Base-by-base conservation (phyloP, 352 stramenopile genomes). In the Peronospora destructor region DNA sequence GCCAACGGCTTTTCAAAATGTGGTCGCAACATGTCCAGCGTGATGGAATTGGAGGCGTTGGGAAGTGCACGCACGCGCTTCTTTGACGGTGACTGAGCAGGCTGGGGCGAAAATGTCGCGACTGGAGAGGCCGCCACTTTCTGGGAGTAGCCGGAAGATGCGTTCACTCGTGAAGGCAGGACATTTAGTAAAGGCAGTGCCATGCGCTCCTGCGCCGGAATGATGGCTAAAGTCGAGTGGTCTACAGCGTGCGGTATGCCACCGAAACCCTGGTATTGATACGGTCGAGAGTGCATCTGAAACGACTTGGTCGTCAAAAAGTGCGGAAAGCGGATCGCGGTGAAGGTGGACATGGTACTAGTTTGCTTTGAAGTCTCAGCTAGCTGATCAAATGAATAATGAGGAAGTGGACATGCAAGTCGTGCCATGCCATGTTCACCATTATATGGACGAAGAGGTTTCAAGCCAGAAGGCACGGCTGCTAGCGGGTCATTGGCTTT, bases 31-130 rank as follows among this genome's bases (percentile, higher is more conserved):
- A 87, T 62, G 44, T 77, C 67, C 40, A 89, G 53, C 53, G 75
- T 87, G 56, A 89, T 89, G 39, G 65, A 85, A 59, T 85, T 82
- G 63, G 76, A 84, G n/a, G 73, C 76, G 54, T 87, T 87, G 42
- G 71, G 67, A n/a, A 87, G 60, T 17, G 73, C 67, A 19, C 76
- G 76, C 52, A 83, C 72, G 46, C 76, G 76, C 61, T 87, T 87
- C 67, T 83, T 87, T 11, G 69, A 63, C 12, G 67, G 64, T 17
- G 61, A 70, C 17, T 63, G 56, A 17, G 38, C 48, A n/a, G 64
- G 59, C 11, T 57, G 52, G 45, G 38, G 21, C 14, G 35, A 45
- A 6, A 49, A 21, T 9, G 47, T 56, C 38, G 45, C 46, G n/a
- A 60, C 59, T 12, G 70, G 70, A 11, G 70, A 77, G 30, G 66